Evolutionary conservation across 495 filamentous ascomycete genomes (phyloP), one percentile per base, ranked within the genome.

Genomic region (Corynascus novoguineensis): DNA sequence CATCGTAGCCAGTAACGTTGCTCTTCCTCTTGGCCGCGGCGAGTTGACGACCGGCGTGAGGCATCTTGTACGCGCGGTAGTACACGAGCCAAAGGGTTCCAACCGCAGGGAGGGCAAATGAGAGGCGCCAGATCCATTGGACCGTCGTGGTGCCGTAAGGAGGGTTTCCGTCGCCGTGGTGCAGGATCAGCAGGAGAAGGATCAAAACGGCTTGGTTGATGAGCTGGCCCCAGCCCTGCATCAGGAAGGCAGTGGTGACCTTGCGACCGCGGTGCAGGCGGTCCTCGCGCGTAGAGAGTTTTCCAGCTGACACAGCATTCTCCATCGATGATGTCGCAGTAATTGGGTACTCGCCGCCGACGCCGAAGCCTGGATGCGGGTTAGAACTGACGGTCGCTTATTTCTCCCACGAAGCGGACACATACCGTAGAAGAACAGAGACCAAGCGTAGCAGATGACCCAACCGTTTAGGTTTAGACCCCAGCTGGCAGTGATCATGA

Each of bases 191-290:
- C 37, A 96, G 78, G 28, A 89, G 74, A 41, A 96, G 64, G 63
- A 95, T 95, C 42, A 96, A 79, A 45, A 93, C 69, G 55, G 83
- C 83, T 71, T 95, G 90, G 81, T 96, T 96, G 74, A 87, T 77
- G 66, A 95, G 86, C 69, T 96, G 90, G 64, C 91, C 91, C 91
- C 90, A 96, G 45, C 90, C 91, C 69, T 96, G 91, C 91, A 96
- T 96, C 74, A 96, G 73, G 76, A 96, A 96, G 31, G 91, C 90
- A 69, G 83, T 86, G 49, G 89, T 93, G 65, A 95, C 90, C 71
- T 92, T 92, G 67, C 91, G 86, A 45, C 91, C 91, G 70, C 91
- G 89, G 78, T 96, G 91, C 42, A 95, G 81, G 71, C 91, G 88
- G 68, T 96, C 91, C 21, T 93, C 88, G 59, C 83, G 85, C 57